Percentiles rank a stretch among this genome's conserved stretches.
These are phyloP conservation scores for Thinopyrum elongatum DNA, from an alignment of 176 grass and related monocot genomes.

Conservation along the genomic window DNA sequence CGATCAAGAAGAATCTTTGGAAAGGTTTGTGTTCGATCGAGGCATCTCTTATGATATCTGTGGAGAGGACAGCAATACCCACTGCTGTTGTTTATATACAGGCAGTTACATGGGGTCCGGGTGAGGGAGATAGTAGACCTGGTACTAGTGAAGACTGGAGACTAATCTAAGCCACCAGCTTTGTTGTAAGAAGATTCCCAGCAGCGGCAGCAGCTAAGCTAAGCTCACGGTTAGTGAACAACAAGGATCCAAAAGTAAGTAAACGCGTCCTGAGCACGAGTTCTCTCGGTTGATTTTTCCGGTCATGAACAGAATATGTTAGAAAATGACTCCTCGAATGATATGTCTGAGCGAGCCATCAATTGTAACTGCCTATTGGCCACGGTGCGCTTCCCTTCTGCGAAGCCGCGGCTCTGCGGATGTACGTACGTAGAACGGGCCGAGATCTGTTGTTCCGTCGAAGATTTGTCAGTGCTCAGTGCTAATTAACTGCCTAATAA, in stretches of 20 bases:
- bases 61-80: neutral
- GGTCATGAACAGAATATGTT: neutral
- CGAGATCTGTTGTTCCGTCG: too few species aligned
- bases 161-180: neutral
- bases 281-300: neutral
- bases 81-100: conserved; percentile 5
- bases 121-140: neutral
- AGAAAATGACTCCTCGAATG: neutral
- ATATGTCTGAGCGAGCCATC: neutral
- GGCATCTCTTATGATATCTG: neutral
- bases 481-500: too few species aligned
- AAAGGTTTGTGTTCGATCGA: neutral
- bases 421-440: neutral
- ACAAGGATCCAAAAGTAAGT: neutral
- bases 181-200: neutral
- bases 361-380: neutral
- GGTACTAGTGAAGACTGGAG: neutral
- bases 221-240: neutral
- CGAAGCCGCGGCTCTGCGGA: neutral
- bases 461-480: too few species aligned
- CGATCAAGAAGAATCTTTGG: neutral
- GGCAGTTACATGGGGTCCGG: neutral
- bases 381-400: neutral
- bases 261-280: neutral
- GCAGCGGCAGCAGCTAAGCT: neutral